phyloP scores from a whole-genome alignment of 2,329 filamentous ascomycete species.

The Penicillium sp. region DNA sequence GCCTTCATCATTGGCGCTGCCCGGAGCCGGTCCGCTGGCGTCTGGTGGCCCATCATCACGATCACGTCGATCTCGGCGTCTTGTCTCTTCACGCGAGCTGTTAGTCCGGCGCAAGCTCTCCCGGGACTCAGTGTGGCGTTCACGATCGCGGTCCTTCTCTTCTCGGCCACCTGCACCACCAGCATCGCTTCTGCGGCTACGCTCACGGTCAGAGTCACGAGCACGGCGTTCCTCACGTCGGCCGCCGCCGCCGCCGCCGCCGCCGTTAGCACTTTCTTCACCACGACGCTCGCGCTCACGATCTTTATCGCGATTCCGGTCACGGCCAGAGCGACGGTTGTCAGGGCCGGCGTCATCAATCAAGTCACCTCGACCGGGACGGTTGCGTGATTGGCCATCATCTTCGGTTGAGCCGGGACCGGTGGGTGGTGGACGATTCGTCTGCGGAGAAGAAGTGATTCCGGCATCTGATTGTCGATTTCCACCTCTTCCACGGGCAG shows the following conservation, averaged over 20 bases:
- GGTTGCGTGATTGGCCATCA: constrained; percentile 29
- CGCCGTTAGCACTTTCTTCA: constrained; percentile 28
- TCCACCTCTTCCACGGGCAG: constrained; percentile 42
- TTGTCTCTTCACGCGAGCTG: constrained; percentile 34
- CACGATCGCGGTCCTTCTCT: constrained; percentile 23
- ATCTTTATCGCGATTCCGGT: constrained; percentile 28
- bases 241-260: constrained; percentile 20
- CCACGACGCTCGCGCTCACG: constrained; percentile 33
- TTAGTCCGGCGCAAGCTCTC: constrained; percentile 33
- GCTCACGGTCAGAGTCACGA: constrained; percentile 36
- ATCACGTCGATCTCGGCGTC: constrained; percentile 38
- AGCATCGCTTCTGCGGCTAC: constrained; percentile 34
- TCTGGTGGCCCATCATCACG: constrained; percentile 32
- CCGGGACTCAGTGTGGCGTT: constrained; percentile 28
- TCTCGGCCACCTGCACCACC: constrained; percentile 19
- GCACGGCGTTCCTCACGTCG: constrained; percentile 41
- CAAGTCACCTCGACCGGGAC: constrained; percentile 32
- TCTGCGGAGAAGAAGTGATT: constrained; percentile 33
- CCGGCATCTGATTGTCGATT: constrained; percentile 34
- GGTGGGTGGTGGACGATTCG: constrained; percentile 33
- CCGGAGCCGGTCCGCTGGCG: constrained; percentile 13
- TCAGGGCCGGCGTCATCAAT: constrained; percentile 36
- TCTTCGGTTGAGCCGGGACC: constrained; percentile 29
- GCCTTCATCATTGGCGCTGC: constrained; percentile 23
- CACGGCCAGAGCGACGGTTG: constrained; percentile 32